Conservation (phyloP, 2,329 filamentous ascomycete genomes). For the Sporothrix pseudoabietina region DNA sequence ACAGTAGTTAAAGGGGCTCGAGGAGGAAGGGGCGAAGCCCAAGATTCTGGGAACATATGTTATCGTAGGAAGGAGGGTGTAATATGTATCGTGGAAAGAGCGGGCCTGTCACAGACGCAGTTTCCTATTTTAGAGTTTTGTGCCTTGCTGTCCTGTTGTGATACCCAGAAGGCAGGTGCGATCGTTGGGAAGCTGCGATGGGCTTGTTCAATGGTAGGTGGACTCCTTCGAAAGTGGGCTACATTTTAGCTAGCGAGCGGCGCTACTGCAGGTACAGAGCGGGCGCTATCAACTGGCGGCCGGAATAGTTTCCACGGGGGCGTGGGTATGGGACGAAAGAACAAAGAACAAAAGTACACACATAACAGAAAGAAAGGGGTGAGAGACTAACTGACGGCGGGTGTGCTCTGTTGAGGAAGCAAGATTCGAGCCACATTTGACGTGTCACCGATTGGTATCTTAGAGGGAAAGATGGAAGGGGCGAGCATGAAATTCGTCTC, state of each 20-base stretch:
- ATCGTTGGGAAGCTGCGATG: not conserved
- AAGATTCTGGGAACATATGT: not conserved
- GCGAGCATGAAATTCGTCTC: constrained; percentile 15
- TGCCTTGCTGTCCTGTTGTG: not conserved
- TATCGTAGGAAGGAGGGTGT: not conserved
- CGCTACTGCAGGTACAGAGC: constrained; percentile 20
- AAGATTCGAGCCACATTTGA: constrained; percentile 1
- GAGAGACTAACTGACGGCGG: not conserved
- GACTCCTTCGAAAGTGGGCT: not conserved
- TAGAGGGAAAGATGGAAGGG: not conserved
- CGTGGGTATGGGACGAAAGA: not conserved
- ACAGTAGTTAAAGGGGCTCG: not conserved
- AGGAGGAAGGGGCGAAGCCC: constrained; percentile 14
- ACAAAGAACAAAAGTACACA: not conserved
- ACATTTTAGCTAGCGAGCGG: not conserved
- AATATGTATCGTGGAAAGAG: not conserved
- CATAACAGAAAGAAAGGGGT: not conserved
- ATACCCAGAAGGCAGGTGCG: not conserved
- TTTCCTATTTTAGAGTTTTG: constrained; percentile 20
- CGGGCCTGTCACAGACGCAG: not conserved
- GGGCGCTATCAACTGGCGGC: constrained; percentile 21
- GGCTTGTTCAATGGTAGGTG: not conserved
- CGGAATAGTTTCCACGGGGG: not conserved
- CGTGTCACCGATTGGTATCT: not conserved
- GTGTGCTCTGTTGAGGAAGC: constrained; percentile 2